Evolutionary conservation across 2,329 filamentous ascomycete species (phyloP).

Genomic region (Fusarium camptoceras): DNA sequence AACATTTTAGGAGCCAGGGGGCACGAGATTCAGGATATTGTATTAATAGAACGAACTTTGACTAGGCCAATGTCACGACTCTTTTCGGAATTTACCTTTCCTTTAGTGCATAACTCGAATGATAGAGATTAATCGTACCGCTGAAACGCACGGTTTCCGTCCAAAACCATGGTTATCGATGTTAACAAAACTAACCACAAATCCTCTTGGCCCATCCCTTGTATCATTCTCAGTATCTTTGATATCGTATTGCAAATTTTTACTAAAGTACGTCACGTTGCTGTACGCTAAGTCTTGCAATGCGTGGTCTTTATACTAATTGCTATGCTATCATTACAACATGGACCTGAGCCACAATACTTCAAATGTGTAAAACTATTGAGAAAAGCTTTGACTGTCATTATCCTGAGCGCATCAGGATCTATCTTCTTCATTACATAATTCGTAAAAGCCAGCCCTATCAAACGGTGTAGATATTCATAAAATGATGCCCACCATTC

Average conservation of each 20-base stretch:
- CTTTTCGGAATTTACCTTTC: not conserved
- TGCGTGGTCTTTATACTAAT: not conserved
- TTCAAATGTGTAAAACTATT: not conserved
- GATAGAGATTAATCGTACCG: not conserved
- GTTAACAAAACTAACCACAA: not conserved
- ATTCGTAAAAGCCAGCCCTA: not conserved
- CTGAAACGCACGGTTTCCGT: no score
- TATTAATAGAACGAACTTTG: not conserved
- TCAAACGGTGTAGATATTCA: not conserved
- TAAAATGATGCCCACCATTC: not conserved
- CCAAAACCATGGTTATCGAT: not conserved
- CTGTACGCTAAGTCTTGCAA: no score
- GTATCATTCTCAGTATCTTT: not conserved
- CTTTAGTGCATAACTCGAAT: not conserved
- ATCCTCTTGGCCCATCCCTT: not conserved
- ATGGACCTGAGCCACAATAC: not conserved
- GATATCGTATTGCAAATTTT: not conserved
- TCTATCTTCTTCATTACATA: slow-evolving; percentile 7
- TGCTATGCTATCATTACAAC: not conserved
- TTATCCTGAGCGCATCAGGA: not conserved
- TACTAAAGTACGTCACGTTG: not conserved
- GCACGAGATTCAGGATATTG: not conserved
- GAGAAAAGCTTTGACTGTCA: not conserved
- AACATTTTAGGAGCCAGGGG: not conserved
- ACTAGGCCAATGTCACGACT: not conserved